Base-by-base conservation (phyloP, 148 eudicot genomes). In the Nepenthes mirabilis region DNA sequence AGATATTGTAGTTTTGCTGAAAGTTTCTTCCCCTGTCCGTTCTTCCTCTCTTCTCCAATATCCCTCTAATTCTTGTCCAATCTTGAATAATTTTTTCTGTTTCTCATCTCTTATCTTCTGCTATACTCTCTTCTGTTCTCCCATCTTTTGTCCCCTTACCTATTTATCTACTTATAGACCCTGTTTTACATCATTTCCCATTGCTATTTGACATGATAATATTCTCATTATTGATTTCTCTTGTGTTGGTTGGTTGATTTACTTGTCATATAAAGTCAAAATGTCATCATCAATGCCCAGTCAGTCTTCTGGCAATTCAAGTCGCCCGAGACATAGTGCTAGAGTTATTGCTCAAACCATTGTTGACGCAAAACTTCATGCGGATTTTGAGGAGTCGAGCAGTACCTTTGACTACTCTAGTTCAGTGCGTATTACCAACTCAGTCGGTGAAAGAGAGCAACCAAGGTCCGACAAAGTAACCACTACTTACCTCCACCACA, bases 351-450 rank as follows among this genome's bases (percentile, higher is more conserved):
- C 94, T 52, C 98, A 88, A 68, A 88, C 96, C 9, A 75, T 85
- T 34, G 73, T 77, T 40, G 98, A 91, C 47, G 98, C 98, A 36
- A 82, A 81, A 71, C 75, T 91, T 66, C 94, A 91, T 48, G 88
- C 96, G 33, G 91, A 88, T 53, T 91, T 78, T 56, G 98, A 91
- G 37, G 86, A 78, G 70, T 85, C 96, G 1, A 73, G 83, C 14
- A 69, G 65, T 54, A 70, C 83, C 9, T 91, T 91, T 43, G 98
- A 88, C 68, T 91, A 88, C 77, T 80, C 96, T 1, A 75, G 69
- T 32, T 83, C 98, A 1, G 85, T 91, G 6, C 80, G 86, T 11
- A 62, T 75, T 11, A 79, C 74, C 1, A 65, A 71, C 51, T 64
- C 65, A 7, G 70, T 54, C 5, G 50, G 63, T 36, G 70, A 52